phyloP scores from a whole-genome alignment of 768 basidiomycete genomes.

The Cystofilobasidium bisporidii region DNA sequence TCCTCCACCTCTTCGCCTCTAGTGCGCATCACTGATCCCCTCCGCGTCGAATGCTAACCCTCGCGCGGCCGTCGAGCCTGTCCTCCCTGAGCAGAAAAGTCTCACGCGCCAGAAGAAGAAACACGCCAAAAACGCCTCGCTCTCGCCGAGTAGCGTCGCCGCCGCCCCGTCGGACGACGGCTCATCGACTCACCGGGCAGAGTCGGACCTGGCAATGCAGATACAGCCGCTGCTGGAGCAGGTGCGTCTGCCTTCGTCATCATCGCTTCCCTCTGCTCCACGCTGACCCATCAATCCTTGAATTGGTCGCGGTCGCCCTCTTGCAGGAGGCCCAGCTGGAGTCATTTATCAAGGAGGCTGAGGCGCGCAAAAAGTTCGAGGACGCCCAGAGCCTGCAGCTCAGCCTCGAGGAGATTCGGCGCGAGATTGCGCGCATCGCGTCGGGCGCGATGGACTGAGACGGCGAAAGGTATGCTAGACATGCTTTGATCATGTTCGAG shows the following conservation, averaged over 20 bases:
- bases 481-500: too few species aligned
- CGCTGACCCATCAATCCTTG: not conserved
- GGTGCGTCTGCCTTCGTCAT: not conserved
- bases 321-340: conserved; percentile 70
- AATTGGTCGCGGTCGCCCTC: not conserved
- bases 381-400: conserved; percentile 75
- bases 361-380: conserved; percentile 80
- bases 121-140: not conserved
- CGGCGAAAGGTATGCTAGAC: too few species aligned
- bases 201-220: conserved; percentile 58
- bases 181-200: conserved; percentile 35
- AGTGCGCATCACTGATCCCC: too few species aligned
- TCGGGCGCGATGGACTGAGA: not conserved
- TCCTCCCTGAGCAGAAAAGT: conserved; percentile 1
- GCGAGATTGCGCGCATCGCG: conserved; percentile 51
- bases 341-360: conserved; percentile 28
- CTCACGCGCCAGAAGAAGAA: conserved; percentile 17
- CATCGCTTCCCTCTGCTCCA: not conserved
- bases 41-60: too few species aligned
- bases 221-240: conserved; percentile 89
- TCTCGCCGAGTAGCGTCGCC: not conserved
- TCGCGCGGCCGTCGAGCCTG: too few species aligned
- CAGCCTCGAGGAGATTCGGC: conserved; percentile 71
- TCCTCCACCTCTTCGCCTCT: conserved; percentile 5
- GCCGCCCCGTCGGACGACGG: conserved; percentile 13